These are phyloP conservation scores for Thalassiosira hispida DNA, from an alignment of 352 stramenopile species.

Conservation along the genomic window DNA sequence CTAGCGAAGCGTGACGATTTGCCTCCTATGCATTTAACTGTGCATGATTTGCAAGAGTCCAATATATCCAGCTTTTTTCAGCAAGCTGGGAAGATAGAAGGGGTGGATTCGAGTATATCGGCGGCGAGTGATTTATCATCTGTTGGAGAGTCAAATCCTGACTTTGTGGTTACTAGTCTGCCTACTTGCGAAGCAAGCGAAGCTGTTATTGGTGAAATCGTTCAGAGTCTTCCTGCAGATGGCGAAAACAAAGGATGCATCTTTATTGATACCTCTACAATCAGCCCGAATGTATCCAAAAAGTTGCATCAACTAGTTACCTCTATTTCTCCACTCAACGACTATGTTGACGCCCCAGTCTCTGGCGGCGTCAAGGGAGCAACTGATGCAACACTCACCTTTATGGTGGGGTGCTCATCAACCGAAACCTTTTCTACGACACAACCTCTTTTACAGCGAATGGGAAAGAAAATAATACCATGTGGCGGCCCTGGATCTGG, in stretches of 20 bases:
- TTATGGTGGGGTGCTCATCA: conserved; percentile 92
- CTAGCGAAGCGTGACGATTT: conserved; percentile 71
- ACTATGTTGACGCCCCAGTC: conserved; percentile 94
- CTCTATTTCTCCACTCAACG: conserved; percentile 55
- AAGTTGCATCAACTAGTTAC: conserved; percentile 84
- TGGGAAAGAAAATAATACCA: conserved; percentile 94
- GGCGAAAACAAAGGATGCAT: conserved; percentile 75
- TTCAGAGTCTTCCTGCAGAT: conserved; percentile 39
- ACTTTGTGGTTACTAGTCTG: conserved; percentile 50
- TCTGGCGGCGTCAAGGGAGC: conserved; percentile 96
- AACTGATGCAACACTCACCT: conserved; percentile 95
- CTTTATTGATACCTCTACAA: conserved; percentile 95
- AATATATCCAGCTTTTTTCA: conserved; percentile 78
- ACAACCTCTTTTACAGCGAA: conserved; percentile 87
- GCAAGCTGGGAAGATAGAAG: conserved; percentile 11
- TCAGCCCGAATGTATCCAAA: conserved; percentile 92
- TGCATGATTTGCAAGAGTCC: conserved; percentile 57
- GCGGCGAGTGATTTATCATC: conserved; percentile 37
- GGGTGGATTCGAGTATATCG: conserved; percentile 32
- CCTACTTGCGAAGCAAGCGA: conserved; percentile 45
- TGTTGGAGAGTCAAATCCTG: conserved; percentile 40
- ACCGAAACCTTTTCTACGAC: conserved; percentile 40
- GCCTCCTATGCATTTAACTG: conserved; percentile 35
- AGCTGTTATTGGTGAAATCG: conserved; percentile 51
- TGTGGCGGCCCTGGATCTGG: conserved; percentile 90